phyloP scores from a whole-genome alignment of 1,139 yeast species.

The Candida sanyaensis region DNA sequence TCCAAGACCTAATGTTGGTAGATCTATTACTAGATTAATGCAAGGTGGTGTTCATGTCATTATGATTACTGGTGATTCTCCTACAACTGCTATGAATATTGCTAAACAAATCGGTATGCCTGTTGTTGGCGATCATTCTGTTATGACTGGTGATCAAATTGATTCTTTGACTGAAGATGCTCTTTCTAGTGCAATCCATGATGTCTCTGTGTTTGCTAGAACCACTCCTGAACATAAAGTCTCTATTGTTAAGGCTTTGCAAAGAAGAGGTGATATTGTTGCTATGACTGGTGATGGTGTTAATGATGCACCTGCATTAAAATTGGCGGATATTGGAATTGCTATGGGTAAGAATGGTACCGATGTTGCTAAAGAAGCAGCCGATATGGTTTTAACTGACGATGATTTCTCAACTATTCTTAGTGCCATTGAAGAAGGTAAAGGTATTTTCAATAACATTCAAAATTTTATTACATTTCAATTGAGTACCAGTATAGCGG shows the following conservation, averaged over 20 bases:
- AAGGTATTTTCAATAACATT: constrained; percentile 91
- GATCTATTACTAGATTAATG: constrained; percentile 70
- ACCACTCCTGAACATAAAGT: constrained; percentile 97
- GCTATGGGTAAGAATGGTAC: constrained; percentile 98
- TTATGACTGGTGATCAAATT: constrained; percentile 80
- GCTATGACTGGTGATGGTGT: constrained; percentile 99
- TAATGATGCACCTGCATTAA: constrained; percentile 98
- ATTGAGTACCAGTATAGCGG: constrained; percentile 93
- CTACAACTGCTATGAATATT: constrained; percentile 87
- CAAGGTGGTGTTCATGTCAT: constrained; percentile 94
- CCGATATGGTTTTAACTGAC: constrained; percentile 96
- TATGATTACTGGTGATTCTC: constrained; percentile 97
- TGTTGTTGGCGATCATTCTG: constrained; percentile 61
- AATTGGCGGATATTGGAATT: constrained; percentile 95
- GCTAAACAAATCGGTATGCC: constrained; percentile 95
- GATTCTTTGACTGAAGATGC: constrained; percentile 71
- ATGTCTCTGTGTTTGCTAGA: constrained; percentile 91
- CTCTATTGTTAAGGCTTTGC: constrained; percentile 86
- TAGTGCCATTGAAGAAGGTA: constrained; percentile 93
- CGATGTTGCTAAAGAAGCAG: constrained; percentile 97
- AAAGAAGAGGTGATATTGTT: constrained; percentile 90
- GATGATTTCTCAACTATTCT: constrained; percentile 94
- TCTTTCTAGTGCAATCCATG: constrained; percentile 70
- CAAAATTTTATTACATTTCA: constrained; percentile 94
- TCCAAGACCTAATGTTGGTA: constrained; percentile 81